Evolutionary conservation across 1,139 yeast genomes (phyloP).

Genomic region (Yamadazyma kanchanaburiensis): DNA sequence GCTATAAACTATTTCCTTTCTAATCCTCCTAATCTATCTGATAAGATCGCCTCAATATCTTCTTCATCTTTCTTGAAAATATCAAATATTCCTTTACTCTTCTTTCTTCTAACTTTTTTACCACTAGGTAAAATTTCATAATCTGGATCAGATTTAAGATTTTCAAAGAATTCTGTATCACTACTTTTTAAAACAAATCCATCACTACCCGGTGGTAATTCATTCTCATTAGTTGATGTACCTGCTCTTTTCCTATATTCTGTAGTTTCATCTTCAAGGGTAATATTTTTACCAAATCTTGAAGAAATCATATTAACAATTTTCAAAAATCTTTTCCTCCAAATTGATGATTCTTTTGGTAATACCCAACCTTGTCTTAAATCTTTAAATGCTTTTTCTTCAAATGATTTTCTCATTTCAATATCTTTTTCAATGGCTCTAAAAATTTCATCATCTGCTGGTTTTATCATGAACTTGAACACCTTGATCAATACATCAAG

Average conservation of each 20-base stretch:
- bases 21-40: constrained; percentile 29
- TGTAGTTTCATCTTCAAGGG: constrained; percentile 15
- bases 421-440: constrained; percentile 71
- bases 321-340: constrained; percentile 8
- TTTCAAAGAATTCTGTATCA: constrained; percentile 17
- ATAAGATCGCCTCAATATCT: constrained; percentile 60
- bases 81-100: constrained; percentile 20
- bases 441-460: constrained; percentile 78
- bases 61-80: constrained; percentile 45
- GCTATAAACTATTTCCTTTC: constrained; percentile 1
- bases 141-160: constrained; percentile 13
- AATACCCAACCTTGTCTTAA: constrained; percentile 81
- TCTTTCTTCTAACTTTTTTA: constrained; percentile 46
- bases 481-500: constrained; percentile 66
- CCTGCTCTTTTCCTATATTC: constrained; percentile 49
- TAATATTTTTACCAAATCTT: constrained; percentile 5
- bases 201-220: constrained; percentile 51
- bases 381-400: constrained; percentile 67
- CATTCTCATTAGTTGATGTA: constrained; percentile 41
- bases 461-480: constrained; percentile 51
- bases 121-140: constrained; percentile 72
- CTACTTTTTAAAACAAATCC: constrained; percentile 30
- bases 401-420: constrained; percentile 66
- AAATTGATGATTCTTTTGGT: constrained; percentile 37
- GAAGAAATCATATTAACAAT: constrained; percentile 5